Evolutionary conservation across 2,329 filamentous ascomycete species (phyloP).

Genomic region (Sclerotinia nivalis): DNA sequence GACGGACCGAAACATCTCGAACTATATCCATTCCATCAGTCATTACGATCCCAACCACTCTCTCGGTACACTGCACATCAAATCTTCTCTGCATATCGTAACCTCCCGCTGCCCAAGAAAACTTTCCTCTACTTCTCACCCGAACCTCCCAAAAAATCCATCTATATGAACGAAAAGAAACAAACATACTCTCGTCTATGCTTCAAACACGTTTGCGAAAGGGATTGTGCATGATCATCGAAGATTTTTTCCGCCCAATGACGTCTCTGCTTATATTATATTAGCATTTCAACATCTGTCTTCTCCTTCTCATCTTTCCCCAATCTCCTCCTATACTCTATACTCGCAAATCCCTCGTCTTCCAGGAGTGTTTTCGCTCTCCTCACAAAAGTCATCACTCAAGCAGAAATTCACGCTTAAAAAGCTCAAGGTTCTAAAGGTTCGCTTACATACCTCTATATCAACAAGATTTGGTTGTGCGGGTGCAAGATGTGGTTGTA

Average conservation of each 20-base stretch:
- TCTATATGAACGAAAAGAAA: background rate
- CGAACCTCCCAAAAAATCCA: background rate
- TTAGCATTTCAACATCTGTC: background rate
- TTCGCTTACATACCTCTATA: slow-evolving; percentile 33
- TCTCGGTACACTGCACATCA: background rate
- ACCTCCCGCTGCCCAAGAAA: no score
- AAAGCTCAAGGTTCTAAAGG: slow-evolving; percentile 17
- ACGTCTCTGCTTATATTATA: slow-evolving; percentile 44
- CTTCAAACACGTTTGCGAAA: slow-evolving; percentile 54
- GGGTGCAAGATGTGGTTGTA: slow-evolving; percentile 31
- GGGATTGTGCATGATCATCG: slow-evolving; percentile 51
- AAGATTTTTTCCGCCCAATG: slow-evolving; percentile 66
- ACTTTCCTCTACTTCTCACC: background rate
- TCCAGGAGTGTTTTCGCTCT: no score
- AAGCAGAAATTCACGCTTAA: background rate
- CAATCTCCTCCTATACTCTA: background rate
- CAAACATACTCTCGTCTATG: slow-evolving; percentile 44
- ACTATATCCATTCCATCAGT: slow-evolving; percentile 39
- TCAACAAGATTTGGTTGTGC: slow-evolving; percentile 29
- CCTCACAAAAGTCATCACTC: background rate
- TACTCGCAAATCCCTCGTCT: no score
- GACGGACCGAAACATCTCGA: slow-evolving; percentile 52
- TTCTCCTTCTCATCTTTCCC: background rate
- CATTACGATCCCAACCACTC: slow-evolving; percentile 11
- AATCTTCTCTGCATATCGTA: no score